Conservation (phyloP, 352 stramenopile genomes). For the Globisporangium carolinianum region DNA sequence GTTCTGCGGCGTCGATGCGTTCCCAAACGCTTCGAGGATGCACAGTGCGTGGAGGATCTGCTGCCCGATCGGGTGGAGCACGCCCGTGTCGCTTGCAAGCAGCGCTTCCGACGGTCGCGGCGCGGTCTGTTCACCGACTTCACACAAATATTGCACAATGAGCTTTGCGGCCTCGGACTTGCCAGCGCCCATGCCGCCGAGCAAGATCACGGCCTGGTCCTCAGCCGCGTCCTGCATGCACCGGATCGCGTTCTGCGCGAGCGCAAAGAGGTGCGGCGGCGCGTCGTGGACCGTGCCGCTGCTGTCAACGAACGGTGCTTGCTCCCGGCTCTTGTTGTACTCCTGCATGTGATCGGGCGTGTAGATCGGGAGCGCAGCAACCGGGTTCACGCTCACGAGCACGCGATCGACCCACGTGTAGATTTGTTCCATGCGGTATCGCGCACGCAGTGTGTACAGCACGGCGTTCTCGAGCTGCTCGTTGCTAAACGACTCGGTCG, state of each 20-base stretch:
- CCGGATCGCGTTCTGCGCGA: constrained; percentile 70
- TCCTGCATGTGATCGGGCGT: constrained; percentile 79
- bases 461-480: constrained; percentile 70
- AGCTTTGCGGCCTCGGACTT: constrained; percentile 80
- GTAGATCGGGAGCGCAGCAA: constrained; percentile 67
- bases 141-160: constrained; percentile 78
- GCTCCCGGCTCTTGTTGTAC: constrained; percentile 62
- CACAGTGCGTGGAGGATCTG: constrained; percentile 77
- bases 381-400: constrained; percentile 64
- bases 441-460: constrained; percentile 62
- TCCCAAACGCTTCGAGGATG: constrained; percentile 77
- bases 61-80: constrained; percentile 70
- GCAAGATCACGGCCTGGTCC: constrained; percentile 71
- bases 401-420: constrained; percentile 82
- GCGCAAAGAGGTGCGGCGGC: constrained; percentile 67
- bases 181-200: constrained; percentile 63
- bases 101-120: constrained; percentile 11
- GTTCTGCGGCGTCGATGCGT: constrained; percentile 51
- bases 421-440: constrained; percentile 77
- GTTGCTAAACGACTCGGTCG: constrained; percentile 35
- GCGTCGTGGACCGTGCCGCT: constrained; percentile 53
- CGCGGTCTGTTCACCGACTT: constrained; percentile 56
- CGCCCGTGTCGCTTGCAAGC: constrained; percentile 31
- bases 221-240: constrained; percentile 75
- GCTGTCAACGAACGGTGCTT: constrained; percentile 46